Evolutionary conservation across 1,284 basidiomycete genomes (phyloP), one percentile per base, ranked within the genome.

Genomic region (Cutaneotrichosporon mucoides): DNA sequence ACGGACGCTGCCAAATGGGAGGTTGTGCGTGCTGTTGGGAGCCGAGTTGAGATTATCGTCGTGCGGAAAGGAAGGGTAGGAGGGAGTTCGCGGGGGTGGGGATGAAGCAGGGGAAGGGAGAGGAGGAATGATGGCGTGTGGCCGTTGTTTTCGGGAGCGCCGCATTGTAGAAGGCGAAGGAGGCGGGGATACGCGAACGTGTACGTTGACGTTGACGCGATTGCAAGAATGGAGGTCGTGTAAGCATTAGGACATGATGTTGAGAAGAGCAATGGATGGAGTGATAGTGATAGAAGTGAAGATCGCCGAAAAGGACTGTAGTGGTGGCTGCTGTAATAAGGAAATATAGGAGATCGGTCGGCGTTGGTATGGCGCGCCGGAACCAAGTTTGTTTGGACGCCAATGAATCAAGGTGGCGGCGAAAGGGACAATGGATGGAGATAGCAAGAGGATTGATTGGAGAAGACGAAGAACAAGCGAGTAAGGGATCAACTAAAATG

Each of bases 1-100:
- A 24, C 49, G 49, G 49, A 51, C 49, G 38, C 49, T 51, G 15
- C 49, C 49, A 41, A 51, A 51, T 15, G 49, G 49, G 10, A 51
- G 49, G 24, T 51, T 51, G 37, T 38, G 37, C 8, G 37, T 51
- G 38, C 49, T 51, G 15, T 5, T 16, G 12, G 49, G 24, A 41
- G 49, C 49, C 24, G 24, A 24, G 49, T 41, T 15, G 24, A 24
- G 24, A 38, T n/a, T 16, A 11, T 41, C 16, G 38, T 48, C n/a
- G 5, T 47, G 45, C 10, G 34, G 46, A n/a, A 41, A 51, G 38
- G 49, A 51, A 8, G 38, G 16, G 9, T 16, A 41, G 49, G 38
- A 51, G 7, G 49, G 49, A 38, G 49, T 51, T 9, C 15, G 38
- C 37, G 49, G 49, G 8, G 15, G 37, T 12, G 49, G 49, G 16